Conservation (phyloP, 495 filamentous ascomycete species). For the Antarctomyces pellizariae region DNA sequence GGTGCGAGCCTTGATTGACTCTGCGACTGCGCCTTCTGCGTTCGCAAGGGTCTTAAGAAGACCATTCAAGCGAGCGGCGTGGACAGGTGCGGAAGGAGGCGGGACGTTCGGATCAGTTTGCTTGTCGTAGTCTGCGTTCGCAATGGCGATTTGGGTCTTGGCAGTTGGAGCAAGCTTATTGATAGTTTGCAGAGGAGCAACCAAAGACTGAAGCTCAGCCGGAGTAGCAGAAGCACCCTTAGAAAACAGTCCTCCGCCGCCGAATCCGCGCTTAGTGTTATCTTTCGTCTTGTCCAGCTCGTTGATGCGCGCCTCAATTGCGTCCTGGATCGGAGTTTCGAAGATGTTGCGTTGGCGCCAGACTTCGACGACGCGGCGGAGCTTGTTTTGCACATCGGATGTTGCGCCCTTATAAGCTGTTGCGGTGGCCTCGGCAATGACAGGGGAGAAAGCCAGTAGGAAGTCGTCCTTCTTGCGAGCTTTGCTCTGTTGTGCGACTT, state of each 20-base stretch:
- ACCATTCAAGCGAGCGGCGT: constrained; percentile 71
- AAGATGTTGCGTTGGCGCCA: constrained; percentile 84
- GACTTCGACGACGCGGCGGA: constrained; percentile 76
- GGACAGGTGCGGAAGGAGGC: constrained; percentile 58
- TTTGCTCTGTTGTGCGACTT: constrained; percentile 88
- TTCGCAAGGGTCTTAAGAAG: constrained; percentile 70
- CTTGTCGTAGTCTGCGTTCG: constrained; percentile 62
- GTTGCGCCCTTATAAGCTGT: constrained; percentile 70
- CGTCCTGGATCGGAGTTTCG: constrained; percentile 47
- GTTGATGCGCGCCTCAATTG: constrained; percentile 53
- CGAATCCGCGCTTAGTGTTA: constrained; percentile 36
- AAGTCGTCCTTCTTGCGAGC: constrained; percentile 82
- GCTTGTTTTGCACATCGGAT: constrained; percentile 63
- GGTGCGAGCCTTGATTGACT: constrained; percentile 68
- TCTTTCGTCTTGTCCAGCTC: constrained; percentile 62
- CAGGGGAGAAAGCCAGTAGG: constrained; percentile 65
- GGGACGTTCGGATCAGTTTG: constrained; percentile 41
- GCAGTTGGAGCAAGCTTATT: constrained; percentile 41
- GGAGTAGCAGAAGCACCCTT: constrained; percentile 35
- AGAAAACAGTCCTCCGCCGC: constrained; percentile 45
- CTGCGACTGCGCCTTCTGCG: constrained; percentile 77
- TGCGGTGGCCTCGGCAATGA: constrained; percentile 68
- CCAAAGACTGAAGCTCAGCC: constrained; percentile 49
- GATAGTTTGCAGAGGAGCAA: constrained; percentile 45
- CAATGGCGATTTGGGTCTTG: constrained; percentile 35